A percentile compares a stretch with the other conserved stretches of the same genome.
phyloP scores from a whole-genome alignment of 805 yeast species.

The Ascoidea asiatica region DNA sequence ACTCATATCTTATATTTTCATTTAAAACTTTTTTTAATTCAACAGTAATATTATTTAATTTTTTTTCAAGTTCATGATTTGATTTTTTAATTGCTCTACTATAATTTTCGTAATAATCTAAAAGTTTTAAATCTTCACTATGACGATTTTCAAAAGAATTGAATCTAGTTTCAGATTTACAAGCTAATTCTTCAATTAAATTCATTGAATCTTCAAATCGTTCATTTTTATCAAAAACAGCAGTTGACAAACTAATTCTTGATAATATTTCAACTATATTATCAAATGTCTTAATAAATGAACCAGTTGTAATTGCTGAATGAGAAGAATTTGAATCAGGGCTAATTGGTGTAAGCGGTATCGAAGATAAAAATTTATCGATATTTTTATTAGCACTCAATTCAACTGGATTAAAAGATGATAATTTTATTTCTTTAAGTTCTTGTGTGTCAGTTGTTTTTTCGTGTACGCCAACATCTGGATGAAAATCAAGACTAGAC shows the following conservation, averaged over 20 bases:
- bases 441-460: too few species aligned
- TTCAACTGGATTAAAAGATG: too few species aligned
- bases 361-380: too few species aligned
- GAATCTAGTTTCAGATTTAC: not conserved
- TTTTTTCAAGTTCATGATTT: not conserved
- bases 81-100: not conserved
- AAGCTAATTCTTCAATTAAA: not conserved
- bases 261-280: not conserved
- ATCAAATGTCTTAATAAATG: not conserved
- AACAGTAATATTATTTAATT: too few species aligned
- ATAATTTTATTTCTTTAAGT: too few species aligned
- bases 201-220: not conserved
- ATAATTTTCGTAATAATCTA: not conserved
- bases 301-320: not conserved
- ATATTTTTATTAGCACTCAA: too few species aligned
- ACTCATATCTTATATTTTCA: not conserved
- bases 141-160: not conserved
- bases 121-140: not conserved
- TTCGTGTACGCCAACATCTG: too few species aligned
- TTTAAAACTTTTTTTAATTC: not conserved
- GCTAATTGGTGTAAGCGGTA: too few species aligned
- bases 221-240: not conserved
- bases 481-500: too few species aligned
- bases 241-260: not conserved
- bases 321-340: not conserved